phyloP scores from a whole-genome alignment of 2,329 filamentous ascomycete genomes.

The Nemania sp. region DNA sequence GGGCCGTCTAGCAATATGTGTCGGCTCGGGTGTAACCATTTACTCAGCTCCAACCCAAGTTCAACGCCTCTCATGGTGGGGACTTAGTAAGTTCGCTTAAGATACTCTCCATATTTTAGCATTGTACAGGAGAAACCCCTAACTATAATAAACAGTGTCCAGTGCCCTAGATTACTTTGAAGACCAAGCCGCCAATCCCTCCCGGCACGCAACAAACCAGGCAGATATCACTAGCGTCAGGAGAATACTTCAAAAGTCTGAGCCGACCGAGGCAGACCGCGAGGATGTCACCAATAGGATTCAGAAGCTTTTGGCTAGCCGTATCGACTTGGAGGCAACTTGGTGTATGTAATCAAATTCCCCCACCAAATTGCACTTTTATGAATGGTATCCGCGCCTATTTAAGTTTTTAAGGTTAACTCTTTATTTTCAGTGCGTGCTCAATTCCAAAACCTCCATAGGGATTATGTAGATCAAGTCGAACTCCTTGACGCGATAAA shows the following conservation, averaged over 20 bases:
- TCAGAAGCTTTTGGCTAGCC: slow-evolving; percentile 17
- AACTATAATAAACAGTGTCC: slow-evolving; percentile 9
- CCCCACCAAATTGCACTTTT: neutral
- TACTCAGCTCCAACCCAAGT: slow-evolving; percentile 25
- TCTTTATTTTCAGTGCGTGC: slow-evolving; percentile 18
- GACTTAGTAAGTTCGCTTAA: slow-evolving; percentile 23
- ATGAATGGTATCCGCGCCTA: neutral
- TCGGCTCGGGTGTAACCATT: slow-evolving; percentile 36
- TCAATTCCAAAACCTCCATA: slow-evolving; percentile 37
- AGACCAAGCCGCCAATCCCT: slow-evolving; percentile 22
- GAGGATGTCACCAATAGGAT: slow-evolving; percentile 28
- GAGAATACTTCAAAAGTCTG: neutral
- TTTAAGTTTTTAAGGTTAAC: neutral
- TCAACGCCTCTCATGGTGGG: slow-evolving; percentile 36
- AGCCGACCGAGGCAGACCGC: slow-evolving; percentile 27
- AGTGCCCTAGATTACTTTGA: slow-evolving; percentile 35
- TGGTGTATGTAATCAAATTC: slow-evolving; percentile 18
- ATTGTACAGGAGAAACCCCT: neutral
- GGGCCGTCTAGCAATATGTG: slow-evolving; percentile 34
- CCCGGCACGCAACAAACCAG: slow-evolving; percentile 5
- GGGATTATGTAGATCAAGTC: slow-evolving; percentile 11
- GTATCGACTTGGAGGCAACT: slow-evolving; percentile 8
- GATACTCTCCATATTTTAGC: neutral
- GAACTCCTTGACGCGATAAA: slow-evolving; percentile 38
- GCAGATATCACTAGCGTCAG: slow-evolving; percentile 13